Base-by-base conservation (phyloP, 2,329 filamentous ascomycete species). In the Pseudonectria foliicola region DNA sequence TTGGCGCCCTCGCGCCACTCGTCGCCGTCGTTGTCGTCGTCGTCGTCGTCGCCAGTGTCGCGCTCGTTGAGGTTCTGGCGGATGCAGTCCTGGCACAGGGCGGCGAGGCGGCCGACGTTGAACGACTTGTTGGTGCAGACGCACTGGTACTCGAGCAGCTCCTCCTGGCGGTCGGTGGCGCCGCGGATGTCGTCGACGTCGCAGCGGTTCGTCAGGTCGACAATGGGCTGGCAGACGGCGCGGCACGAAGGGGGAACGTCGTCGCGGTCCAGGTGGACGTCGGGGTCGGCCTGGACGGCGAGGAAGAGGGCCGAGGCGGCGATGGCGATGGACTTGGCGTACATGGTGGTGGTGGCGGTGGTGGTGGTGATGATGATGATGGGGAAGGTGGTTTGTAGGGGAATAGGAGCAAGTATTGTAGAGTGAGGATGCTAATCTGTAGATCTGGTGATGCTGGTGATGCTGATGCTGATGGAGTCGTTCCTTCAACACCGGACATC, bases 81-180 rank as follows among this genome's bases (percentile, higher is more conserved):
- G 40, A 66, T 58, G 41, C 63, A 66, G 35, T 52, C 54, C 33
- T 55, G 52, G 40, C 63, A 66, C 13, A 62, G 53, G 3, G 49
- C 58, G 13, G 61, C 54, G 31, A 64, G 44, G 13, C 44, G 39
- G 15, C 31, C 42, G 32, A 66, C 64, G 46, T 64, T 46, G 48
- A 67, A 61, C 46, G 60, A 61, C 31, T 51, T 41, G 52, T 67
- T 62, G 43, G 59, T 58, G 54, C 63, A 64, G 34, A 65, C 44
- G 40, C 63, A 66, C 44, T 66, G 60, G 10, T 46, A 49, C 50
- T 59, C 52, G 33, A 64, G 58, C 13, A 53, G 55, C 29, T 61
- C 49, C 45, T 65, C 60, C 23, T 53, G 44, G 15, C 49, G 53
- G 47, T 61, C 56, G 13, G 42, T 49, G 35, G 55, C 47, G 27